Evolutionary conservation across 225 moss, liverwort and hornwort genomes (phyloP).

Genomic region (Polytrichum commune): DNA sequence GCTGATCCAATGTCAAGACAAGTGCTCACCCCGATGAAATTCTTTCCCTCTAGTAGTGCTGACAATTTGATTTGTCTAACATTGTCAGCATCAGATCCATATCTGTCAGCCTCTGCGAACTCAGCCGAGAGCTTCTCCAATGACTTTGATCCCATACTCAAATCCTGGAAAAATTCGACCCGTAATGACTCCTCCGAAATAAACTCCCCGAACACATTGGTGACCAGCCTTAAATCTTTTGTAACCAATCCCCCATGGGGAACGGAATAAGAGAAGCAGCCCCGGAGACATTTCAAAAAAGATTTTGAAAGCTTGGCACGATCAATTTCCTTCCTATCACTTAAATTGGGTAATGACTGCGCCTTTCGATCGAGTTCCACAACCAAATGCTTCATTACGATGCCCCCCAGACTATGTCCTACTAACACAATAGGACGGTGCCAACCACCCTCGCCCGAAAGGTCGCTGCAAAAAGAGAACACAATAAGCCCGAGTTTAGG

Average conservation of each 20-base stretch:
- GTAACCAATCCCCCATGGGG: conserved; percentile 28
- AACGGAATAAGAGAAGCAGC: conserved; percentile 38
- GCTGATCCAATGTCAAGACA: neutral
- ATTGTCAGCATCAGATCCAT: neutral
- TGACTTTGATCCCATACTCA: conserved; percentile 8
- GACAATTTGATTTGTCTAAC: conserved; percentile 12
- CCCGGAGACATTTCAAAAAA: conserved; percentile 26
- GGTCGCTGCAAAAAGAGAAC: conserved; percentile 15
- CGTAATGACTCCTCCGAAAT: neutral
- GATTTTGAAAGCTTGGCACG: conserved; percentile 3
- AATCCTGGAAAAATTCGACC: conserved; percentile 6
- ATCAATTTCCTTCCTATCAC: conserved; percentile 8
- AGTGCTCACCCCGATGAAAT: conserved; percentile 20
- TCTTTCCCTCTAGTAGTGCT: conserved; percentile 14
- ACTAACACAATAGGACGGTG: conserved; percentile 37
- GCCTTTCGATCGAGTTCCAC: conserved; percentile 23
- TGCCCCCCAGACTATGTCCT: conserved; percentile 43
- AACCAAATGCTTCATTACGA: conserved; percentile 38
- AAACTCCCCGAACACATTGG: conserved; percentile 30
- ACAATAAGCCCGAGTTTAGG: neutral
- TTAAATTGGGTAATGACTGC: conserved; percentile 5
- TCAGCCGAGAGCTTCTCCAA: conserved; percentile 5
- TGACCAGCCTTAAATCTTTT: conserved; percentile 14
- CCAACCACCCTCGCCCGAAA: conserved; percentile 29
- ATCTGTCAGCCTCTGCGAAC: conserved; percentile 4